A percentile compares a stretch with the other conserved stretches of the same genome.
phyloP scores from a whole-genome alignment of 2,329 filamentous ascomycete genomes.

The Helicocarpus griseus region DNA sequence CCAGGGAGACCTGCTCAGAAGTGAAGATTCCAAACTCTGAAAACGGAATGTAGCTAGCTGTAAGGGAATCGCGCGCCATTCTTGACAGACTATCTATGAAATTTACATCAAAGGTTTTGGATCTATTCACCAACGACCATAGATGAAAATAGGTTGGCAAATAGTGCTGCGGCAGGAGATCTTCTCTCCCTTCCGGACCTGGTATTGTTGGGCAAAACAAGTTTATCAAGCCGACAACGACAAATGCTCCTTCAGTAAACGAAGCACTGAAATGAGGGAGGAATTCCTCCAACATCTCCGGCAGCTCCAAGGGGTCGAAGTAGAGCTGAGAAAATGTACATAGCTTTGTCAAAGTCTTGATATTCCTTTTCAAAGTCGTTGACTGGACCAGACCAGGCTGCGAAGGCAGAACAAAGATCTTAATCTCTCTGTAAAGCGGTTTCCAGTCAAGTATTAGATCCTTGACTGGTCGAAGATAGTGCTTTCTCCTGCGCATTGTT shows the following conservation, averaged over 20 bases:
- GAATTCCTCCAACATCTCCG: constrained; percentile 70
- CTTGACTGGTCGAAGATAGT: constrained; percentile 83
- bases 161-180: constrained; percentile 80
- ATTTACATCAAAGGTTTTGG: constrained; percentile 73
- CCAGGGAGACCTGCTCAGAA: constrained; percentile 77
- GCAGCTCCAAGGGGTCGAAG: constrained; percentile 80
- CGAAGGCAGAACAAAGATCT: constrained; percentile 75
- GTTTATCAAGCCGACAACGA: constrained; percentile 81
- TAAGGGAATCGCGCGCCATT: constrained; percentile 72
- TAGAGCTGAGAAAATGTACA: constrained; percentile 85
- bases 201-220: constrained; percentile 71
- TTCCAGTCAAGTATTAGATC: constrained; percentile 91
- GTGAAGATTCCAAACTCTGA: constrained; percentile 85
- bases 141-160: constrained; percentile 92
- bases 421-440: constrained; percentile 85
- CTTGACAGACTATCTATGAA: constrained; percentile 87
- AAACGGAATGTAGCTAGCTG: constrained; percentile 66
- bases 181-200: constrained; percentile 57
- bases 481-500: constrained; percentile 60
- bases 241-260: constrained; percentile 82
- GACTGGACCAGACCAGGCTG: constrained; percentile 61
- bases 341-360: constrained; percentile 72
- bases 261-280: constrained; percentile 87
- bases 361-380: constrained; percentile 54
- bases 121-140: constrained; percentile 88